phyloP scores from a whole-genome alignment of 805 yeast genomes.

The Sugiyamaella valdiviana region DNA sequence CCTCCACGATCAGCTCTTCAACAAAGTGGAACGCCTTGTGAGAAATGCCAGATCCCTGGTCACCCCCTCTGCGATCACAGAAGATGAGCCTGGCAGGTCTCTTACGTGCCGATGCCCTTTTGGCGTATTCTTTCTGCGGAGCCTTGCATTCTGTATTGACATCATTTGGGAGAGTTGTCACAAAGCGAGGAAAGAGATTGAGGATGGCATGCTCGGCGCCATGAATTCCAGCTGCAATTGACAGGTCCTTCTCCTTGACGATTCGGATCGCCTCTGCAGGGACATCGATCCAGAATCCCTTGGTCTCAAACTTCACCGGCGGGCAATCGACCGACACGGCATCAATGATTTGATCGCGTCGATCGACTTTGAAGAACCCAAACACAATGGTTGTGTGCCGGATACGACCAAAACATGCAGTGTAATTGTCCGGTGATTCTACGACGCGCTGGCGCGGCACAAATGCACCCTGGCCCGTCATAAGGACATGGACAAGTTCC shows the following conservation, averaged over 20 bases:
- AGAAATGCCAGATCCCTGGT: slow-evolving; percentile 66
- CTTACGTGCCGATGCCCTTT: slow-evolving; percentile 58
- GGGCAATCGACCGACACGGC: slow-evolving; percentile 90
- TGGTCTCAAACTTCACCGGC: slow-evolving; percentile 59
- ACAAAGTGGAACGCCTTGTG: slow-evolving; percentile 74
- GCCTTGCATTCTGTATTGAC: slow-evolving; percentile 93
- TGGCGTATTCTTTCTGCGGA: slow-evolving; percentile 91
- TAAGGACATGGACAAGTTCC: slow-evolving; percentile 19
- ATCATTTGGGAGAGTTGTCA: slow-evolving; percentile 62
- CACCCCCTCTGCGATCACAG: slow-evolving; percentile 77
- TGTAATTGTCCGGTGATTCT: not conserved
- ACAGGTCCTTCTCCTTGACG: slow-evolving; percentile 51
- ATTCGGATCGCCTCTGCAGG: slow-evolving; percentile 58
- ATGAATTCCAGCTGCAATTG: slow-evolving; percentile 88
- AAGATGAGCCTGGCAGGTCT: slow-evolving; percentile 86
- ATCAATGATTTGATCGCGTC: slow-evolving; percentile 73
- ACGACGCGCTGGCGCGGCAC: not conserved
- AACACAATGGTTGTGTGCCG: slow-evolving; percentile 71
- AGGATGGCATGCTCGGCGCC: slow-evolving; percentile 91
- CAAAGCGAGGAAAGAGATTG: slow-evolving; percentile 66
- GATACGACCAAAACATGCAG: slow-evolving; percentile 62
- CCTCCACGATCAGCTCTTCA: slow-evolving; percentile 51
- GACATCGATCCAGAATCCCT: slow-evolving; percentile 90
- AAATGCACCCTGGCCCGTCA: slow-evolving; percentile 1
- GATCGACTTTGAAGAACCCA: slow-evolving; percentile 86